Percentiles rank a stretch among this genome's conserved stretches.
phyloP scores from a whole-genome alignment of 768 basidiomycete genomes.

The Chalciporus pseudorubinellus region DNA sequence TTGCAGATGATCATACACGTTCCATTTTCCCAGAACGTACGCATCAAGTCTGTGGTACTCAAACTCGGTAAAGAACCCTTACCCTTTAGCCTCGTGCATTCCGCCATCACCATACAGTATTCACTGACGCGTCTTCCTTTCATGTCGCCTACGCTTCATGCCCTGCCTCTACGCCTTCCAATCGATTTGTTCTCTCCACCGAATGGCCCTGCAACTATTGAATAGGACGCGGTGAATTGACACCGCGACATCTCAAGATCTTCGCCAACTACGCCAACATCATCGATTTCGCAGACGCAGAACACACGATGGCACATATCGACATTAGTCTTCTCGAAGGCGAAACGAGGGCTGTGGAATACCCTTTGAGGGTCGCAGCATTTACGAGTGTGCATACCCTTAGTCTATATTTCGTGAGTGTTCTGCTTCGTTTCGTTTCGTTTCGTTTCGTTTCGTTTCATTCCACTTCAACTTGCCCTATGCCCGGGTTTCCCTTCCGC shows the following conservation, averaged over 20 bases:
- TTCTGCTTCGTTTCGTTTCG: too few species aligned
- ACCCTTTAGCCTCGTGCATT: constrained; percentile 5
- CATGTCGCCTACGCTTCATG: constrained; percentile 3
- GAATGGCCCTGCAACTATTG: constrained; percentile 1
- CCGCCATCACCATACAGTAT: constrained; percentile 7
- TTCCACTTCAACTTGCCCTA: constrained; percentile 17
- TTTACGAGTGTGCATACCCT: constrained; percentile 73
- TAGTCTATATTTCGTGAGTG: constrained; percentile 75
- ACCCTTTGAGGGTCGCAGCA: constrained; percentile 72
- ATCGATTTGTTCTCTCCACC: constrained; percentile 5
- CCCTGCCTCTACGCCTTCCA: constrained; percentile 3
- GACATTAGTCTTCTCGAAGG: constrained; percentile 71
- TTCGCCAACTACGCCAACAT: constrained; percentile 74
- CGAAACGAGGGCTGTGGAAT: constrained; percentile 66
- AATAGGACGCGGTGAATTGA: constrained; percentile 71
- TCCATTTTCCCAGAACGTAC: constrained; percentile 76
- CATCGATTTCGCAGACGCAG: constrained; percentile 74
- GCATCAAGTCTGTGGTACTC: constrained; percentile 68
- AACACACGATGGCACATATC: constrained; percentile 65
- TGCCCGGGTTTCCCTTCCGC: constrained; percentile 7
- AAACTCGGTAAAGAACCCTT: constrained; percentile 59
- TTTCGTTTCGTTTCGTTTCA: too few species aligned
- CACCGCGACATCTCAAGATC: constrained; percentile 72
- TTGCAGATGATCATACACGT: constrained; percentile 75
- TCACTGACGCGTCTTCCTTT: constrained; percentile 10